Percentiles rank a stretch among this genome's conserved stretches.
phyloP scores from a whole-genome alignment of 768 basidiomycete genomes.

The Hemileccinum impolitum region DNA sequence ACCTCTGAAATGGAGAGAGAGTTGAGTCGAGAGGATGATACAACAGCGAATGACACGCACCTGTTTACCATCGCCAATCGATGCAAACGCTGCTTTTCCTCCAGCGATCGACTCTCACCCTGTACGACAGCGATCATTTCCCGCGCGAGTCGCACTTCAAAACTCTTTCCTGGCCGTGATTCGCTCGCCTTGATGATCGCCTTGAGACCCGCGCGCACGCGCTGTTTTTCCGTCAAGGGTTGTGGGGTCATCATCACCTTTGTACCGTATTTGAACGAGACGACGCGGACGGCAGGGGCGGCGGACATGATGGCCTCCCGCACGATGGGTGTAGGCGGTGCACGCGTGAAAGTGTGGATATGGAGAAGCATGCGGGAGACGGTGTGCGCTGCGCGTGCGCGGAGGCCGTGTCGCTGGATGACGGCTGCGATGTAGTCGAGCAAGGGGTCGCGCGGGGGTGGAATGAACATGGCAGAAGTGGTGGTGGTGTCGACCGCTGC shows the following conservation, averaged over 20 bases:
- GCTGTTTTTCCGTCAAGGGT: constrained; percentile 77
- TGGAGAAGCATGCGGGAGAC: constrained; percentile 63
- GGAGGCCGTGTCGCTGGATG: constrained; percentile 63
- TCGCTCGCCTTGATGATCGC: constrained; percentile 70
- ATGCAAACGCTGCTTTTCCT: constrained; percentile 61
- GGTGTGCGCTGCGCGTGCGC: constrained; percentile 53
- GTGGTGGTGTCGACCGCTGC: neutral
- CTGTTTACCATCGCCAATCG: constrained; percentile 73
- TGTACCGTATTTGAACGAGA: constrained; percentile 56
- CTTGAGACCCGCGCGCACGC: constrained; percentile 62
- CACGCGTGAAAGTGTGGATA: constrained; percentile 71
- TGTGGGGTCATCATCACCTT: constrained; percentile 67
- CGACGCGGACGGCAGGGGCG: constrained; percentile 65
- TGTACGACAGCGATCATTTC: constrained; percentile 74
- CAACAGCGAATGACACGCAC: constrained; percentile 38
- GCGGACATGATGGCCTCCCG: constrained; percentile 65
- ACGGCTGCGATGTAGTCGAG: constrained; percentile 62
- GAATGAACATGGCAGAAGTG: constrained; percentile 49
- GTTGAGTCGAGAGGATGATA: constrained; percentile 1
- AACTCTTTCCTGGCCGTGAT: constrained; percentile 48
- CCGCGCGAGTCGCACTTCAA: constrained; percentile 71
- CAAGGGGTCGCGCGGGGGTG: constrained; percentile 73
- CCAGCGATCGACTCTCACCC: constrained; percentile 56
- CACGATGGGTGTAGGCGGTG: constrained; percentile 77
- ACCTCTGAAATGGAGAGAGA: constrained; percentile 15